phyloP scores from a whole-genome alignment of 495 filamentous ascomycete genomes.

The Bathelium albidoporum region DNA sequence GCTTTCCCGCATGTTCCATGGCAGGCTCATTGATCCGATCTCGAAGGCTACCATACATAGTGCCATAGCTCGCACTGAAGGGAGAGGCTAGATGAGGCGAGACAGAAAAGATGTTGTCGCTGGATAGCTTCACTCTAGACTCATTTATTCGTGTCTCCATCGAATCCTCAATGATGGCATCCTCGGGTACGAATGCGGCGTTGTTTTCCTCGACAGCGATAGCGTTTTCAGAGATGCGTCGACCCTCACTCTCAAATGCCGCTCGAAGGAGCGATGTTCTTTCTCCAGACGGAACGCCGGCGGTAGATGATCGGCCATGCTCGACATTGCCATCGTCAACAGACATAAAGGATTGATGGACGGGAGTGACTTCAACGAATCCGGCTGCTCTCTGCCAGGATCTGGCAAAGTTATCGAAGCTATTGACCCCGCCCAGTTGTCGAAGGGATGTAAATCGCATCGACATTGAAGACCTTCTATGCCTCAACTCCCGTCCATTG shows the following conservation, averaged over 20 bases:
- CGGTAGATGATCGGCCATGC: conserved; percentile 25
- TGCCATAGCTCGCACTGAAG: conserved; percentile 59
- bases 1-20: conserved; percentile 57
- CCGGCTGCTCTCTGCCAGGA: conserved; percentile 88
- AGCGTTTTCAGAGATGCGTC: conserved; percentile 17
- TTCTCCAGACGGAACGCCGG: conserved; percentile 1
- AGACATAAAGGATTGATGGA: conserved; percentile 53
- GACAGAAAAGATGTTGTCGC: conserved; percentile 46
- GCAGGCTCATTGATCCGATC: conserved; percentile 58
- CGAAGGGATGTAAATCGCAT: conserved; percentile 56
- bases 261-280: conserved; percentile 38
- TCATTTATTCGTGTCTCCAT: conserved; percentile 8
- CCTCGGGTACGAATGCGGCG: too few relatives aligned
- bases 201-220: conserved; percentile 24
- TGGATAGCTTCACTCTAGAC: conserved; percentile 4
- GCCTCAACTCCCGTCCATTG: conserved; percentile 7
- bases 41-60: conserved; percentile 66
- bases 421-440: conserved; percentile 84
- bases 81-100: conserved; percentile 56
- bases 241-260: conserved; percentile 31
- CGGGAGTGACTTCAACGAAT: conserved; percentile 76
- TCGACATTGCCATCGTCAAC: conserved; percentile 36
- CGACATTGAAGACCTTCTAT: conserved; percentile 61
- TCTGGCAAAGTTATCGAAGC: conserved; percentile 84
- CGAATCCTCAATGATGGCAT: conserved; percentile 7